Base-by-base conservation (phyloP, 495 filamentous ascomycete species). In the Penicillium antarcticum region DNA sequence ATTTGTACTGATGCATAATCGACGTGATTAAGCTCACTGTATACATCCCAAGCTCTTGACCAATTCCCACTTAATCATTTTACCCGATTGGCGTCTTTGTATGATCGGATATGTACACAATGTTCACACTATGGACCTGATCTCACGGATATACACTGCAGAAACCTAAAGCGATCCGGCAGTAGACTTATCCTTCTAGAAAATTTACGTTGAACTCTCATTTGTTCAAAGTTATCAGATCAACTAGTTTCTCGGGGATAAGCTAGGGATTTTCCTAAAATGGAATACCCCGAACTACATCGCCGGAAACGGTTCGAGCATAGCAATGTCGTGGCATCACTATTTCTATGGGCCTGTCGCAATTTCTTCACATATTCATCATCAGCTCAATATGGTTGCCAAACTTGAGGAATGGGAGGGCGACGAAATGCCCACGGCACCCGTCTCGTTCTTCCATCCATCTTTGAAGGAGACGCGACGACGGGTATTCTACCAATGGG, bases 381-480 rank as follows among this genome's bases (percentile, higher is more conserved):
- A 18, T 19, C 12, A 6, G 12, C 14, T 3, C 8, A 39, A 19
- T 1, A 41, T 52, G 53, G 12, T 33, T 2, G 44, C 34, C 16
- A 52, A 45, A 23, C 3, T 1, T 7, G 53, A 53, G 4, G 18
- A 1, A 4, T 10, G 23, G 45, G 57, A 50, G 21, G 59, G 43
- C 3, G 47, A 67, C 12, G 35, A 61, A 44, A 53, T 57, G 16
- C 67, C 71, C 6, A 69, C 66, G 1, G 53, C 63, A n/a, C 61
- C 74, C 1, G 77, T 81, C 17, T 73, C 71, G 18, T 81, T 83
- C 51, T 83, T 75, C 56, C 65, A 82, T 48, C 65, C 70, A 5
- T 60, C 69, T 11, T 63, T 83, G 60, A 71, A 66, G 16, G 67
- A 71, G 23, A 66, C 78, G 12, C 70, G 80, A n/a, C 54, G 64